These are phyloP conservation scores for Magnusiomyces ingens DNA, from an alignment of 1,139 yeast species.

Conservation along the genomic window DNA sequence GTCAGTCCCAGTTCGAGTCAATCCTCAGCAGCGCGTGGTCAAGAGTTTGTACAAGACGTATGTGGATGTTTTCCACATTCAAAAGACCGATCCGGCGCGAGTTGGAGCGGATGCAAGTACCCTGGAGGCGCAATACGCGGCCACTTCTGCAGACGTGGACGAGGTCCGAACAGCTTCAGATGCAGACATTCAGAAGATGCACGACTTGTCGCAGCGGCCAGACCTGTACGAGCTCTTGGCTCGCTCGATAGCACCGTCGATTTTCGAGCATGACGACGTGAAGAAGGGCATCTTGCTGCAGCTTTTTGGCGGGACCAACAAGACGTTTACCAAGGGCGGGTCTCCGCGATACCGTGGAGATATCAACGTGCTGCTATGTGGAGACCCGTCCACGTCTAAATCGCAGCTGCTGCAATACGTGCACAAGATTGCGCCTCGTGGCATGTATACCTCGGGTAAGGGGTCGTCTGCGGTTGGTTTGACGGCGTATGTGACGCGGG, in stretches of 20 bases:
- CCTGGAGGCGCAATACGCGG: conserved; percentile 24
- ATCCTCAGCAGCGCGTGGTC: conserved; percentile 76
- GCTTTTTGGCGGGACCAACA: conserved; percentile 92
- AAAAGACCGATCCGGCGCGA: conserved; percentile 75
- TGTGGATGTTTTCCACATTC: conserved; percentile 87
- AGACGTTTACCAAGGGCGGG: conserved; percentile 83
- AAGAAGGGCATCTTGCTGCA: conserved; percentile 91
- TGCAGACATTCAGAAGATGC: conserved; percentile 61
- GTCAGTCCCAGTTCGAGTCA: conserved; percentile 84
- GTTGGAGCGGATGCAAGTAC: conserved; percentile 77
- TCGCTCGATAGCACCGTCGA: conserved; percentile 90
- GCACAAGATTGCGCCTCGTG: conserved; percentile 95
- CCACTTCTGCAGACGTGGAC: conserved; percentile 14
- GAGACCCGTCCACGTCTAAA: conserved; percentile 97
- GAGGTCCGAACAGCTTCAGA: conserved; percentile 63
- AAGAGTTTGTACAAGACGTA: conserved; percentile 86
- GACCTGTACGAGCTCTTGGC: conserved; percentile 87
- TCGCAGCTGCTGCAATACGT: conserved; percentile 91
- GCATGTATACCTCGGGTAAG: conserved; percentile 95
- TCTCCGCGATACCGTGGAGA: conserved; percentile 84
- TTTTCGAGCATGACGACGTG: conserved; percentile 92
- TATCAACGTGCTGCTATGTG: conserved; percentile 81
- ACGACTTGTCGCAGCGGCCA: conserved; percentile 53
- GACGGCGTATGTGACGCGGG: conserved; percentile 94
- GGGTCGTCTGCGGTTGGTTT: conserved; percentile 99